Evolutionary conservation across 257 asterid genomes (phyloP), one percentile per base, ranked within the genome.

Genomic region (Salvia splendens): DNA sequence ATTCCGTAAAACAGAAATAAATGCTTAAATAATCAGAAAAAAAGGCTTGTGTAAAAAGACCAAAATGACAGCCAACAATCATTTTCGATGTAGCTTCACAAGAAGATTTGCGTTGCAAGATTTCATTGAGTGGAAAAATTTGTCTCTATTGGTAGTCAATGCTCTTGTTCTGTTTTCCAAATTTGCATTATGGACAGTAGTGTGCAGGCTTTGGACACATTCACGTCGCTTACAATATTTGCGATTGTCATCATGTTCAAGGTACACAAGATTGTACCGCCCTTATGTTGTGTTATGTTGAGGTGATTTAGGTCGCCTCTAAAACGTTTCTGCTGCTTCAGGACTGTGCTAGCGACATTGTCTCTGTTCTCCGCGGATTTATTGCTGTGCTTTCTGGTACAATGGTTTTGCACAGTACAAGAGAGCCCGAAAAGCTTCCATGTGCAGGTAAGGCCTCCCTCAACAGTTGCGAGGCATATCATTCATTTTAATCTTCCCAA

Each of bases 161-260:
- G n/a, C 30, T 51, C 17, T 20, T 54, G 12, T 47, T 11, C 15
- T 59, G n/a, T 24, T 24, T n/a, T 28, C 9, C 40, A 30, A 36
- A 12, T 64, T 54, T 56, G 47, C 33, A 24, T 36, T 64, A 62
- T 54, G 67, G 40, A 46, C 12, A 55, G 11, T 50, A 5, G 48
- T 72, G 62, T 72, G 49, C 87, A 88, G 94, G 94, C 93, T 55
- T 58, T 88, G 89, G 96, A 86, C 80, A 86, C 86, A 54, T 90
- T 91, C 91, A 88, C 96, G 12, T 86, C 97, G 1, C 87, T 91
- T 71, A 88, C 97, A 73, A 88, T 91, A 71, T 76, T 91, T 3
- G 93, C 96, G 61, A 91, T 93, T 71, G 95, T 96, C 79, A 91
- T 91, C 61, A 91, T 91, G 96, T 91, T 88, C 82, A 86, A 86